A percentile compares a stretch with the other conserved stretches of the same genome.
phyloP scores from a whole-genome alignment of 495 filamentous ascomycete genomes.

The Aspergillus conjunctus region DNA sequence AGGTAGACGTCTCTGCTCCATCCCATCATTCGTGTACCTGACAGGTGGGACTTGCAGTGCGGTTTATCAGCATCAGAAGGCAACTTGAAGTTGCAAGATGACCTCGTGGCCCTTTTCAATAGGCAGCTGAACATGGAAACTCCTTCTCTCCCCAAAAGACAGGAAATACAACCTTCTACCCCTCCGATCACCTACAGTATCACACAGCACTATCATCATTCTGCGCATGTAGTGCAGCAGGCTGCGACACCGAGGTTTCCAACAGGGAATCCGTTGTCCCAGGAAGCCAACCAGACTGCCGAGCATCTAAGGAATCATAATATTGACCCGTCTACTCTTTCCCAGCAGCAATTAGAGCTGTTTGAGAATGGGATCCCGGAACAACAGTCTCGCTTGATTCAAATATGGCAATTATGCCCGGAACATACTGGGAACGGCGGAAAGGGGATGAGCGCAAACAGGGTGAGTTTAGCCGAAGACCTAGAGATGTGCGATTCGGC shows the following conservation, averaged over 20 bases:
- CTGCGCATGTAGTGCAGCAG: conserved; percentile 56
- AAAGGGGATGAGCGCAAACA: neutral
- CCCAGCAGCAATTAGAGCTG: conserved; percentile 59
- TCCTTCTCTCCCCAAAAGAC: conserved; percentile 11
- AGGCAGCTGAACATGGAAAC: conserved; percentile 56
- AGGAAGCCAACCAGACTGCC: conserved; percentile 1
- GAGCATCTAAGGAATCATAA: conserved; percentile 51
- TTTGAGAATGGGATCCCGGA: conserved; percentile 61
- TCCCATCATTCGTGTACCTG: conserved; percentile 13
- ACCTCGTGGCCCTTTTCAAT: conserved; percentile 67
- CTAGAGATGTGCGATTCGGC: conserved; percentile 53
- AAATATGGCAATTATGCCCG: conserved; percentile 67
- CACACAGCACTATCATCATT: conserved; percentile 77
- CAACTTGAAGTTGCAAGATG: conserved; percentile 60
- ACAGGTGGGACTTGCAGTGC: conserved; percentile 34
- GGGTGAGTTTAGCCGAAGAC: conserved; percentile 19
- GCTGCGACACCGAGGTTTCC: conserved; percentile 20
- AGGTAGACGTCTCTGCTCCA: conserved; percentile 32
- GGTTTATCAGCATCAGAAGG: conserved; percentile 43
- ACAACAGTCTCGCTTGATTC: conserved; percentile 60
- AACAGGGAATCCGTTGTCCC: neutral
- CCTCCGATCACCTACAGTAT: conserved; percentile 62
- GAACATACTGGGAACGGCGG: conserved; percentile 21
- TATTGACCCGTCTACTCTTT: conserved; percentile 56
- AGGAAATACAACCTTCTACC: conserved; percentile 1